These are phyloP conservation scores for Hsuehochloa calcarea DNA, from an alignment of 176 grass and related monocot species.

Conservation along the genomic window DNA sequence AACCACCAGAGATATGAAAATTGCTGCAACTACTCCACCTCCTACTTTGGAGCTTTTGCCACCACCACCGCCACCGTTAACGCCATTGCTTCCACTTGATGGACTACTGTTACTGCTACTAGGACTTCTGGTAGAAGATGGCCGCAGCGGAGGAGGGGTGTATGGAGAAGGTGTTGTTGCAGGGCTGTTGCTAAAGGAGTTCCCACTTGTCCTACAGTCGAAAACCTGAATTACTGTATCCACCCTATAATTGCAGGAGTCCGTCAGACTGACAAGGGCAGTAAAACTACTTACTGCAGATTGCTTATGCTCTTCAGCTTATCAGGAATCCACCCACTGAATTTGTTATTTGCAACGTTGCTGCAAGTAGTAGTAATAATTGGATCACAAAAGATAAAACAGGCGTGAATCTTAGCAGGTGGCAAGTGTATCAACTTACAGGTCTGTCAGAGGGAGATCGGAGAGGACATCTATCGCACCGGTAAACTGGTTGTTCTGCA, in stretches of 20 bases:
- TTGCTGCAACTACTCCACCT: slow-evolving; percentile 60
- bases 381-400: neutral
- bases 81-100: slow-evolving; percentile 7
- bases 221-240: slow-evolving; percentile 24
- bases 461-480: slow-evolving; percentile 65
- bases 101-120: slow-evolving; percentile 31
- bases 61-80: neutral
- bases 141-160: slow-evolving; percentile 33
- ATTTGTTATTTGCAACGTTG: slow-evolving; percentile 79
- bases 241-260: neutral
- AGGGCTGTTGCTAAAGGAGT: slow-evolving; percentile 64
- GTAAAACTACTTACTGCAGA: slow-evolving; percentile 60
- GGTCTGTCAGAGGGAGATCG: slow-evolving; percentile 66
- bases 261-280: neutral
- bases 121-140: slow-evolving; percentile 20
- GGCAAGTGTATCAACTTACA: slow-evolving; percentile 61
- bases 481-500: slow-evolving; percentile 85
- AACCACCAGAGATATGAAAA: slow-evolving; percentile 60
- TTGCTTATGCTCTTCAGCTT: slow-evolving; percentile 63
- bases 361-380: slow-evolving; percentile 35
- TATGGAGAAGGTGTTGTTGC: slow-evolving; percentile 35
- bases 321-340: slow-evolving; percentile 76
- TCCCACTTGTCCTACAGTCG: slow-evolving; percentile 54
- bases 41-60: slow-evolving; percentile 45
- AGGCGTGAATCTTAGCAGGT: neutral